phyloP scores from a whole-genome alignment of 2,329 filamentous ascomycete species.

The Colletotrichum ledebouriae region DNA sequence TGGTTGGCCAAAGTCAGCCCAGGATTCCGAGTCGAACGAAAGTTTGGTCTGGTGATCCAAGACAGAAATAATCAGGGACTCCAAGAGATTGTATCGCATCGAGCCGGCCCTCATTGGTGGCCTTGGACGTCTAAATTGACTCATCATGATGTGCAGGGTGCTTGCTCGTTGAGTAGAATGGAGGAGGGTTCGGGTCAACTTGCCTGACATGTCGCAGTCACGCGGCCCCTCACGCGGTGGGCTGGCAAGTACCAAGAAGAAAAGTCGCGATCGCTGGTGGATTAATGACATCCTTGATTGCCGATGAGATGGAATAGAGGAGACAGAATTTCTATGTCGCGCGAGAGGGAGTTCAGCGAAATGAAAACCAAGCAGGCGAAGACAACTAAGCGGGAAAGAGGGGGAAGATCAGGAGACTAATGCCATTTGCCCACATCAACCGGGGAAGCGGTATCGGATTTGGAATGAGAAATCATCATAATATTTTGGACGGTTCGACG shows the following conservation, averaged over 20 bases:
- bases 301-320: too few relatives aligned
- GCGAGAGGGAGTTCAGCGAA: neutral
- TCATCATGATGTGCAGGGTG: neutral
- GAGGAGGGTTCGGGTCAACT: neutral
- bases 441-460: neutral
- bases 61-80: too few relatives aligned
- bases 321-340: neutral
- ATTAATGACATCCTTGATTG: too few relatives aligned
- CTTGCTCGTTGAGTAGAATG: neutral
- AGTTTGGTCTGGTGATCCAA: too few relatives aligned
- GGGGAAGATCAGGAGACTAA: neutral
- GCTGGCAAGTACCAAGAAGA: too few relatives aligned
- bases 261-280: too few relatives aligned
- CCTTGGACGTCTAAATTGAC: constrained; percentile 8
- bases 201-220: neutral
- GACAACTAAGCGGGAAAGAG: neutral
- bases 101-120: neutral
- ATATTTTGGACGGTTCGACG: neutral
- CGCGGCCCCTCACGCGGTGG: too few relatives aligned
- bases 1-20: too few relatives aligned
- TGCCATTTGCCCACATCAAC: neutral
- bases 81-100: neutral
- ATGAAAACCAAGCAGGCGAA: neutral
- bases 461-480: neutral
- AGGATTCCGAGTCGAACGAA: too few relatives aligned